These are phyloP conservation scores for Kentomonas sorsogonicus DNA, from an alignment of 208 protist species.

Conservation along the genomic window DNA sequence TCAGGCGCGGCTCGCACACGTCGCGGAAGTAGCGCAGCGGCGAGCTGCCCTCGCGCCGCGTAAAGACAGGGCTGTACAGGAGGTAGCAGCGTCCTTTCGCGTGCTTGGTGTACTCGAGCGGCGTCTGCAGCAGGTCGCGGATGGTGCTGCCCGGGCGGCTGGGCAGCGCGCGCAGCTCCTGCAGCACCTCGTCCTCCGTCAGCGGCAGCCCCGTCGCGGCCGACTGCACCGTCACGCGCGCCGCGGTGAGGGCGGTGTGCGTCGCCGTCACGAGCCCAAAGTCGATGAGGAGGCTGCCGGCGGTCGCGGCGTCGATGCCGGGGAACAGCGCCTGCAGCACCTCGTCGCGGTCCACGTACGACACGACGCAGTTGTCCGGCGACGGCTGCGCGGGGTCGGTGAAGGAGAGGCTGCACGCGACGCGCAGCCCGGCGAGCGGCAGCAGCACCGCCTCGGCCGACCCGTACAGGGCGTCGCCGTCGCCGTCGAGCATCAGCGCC, in stretches of 20 bases:
- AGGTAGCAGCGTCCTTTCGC: conserved; percentile 74
- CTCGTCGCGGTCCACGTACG: conserved; percentile 60
- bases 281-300: conserved; percentile 75
- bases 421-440: conserved; percentile 61
- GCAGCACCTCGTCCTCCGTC: conserved; percentile 69
- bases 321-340: conserved; percentile 69
- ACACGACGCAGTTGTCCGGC: conserved; percentile 41
- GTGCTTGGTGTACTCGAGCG: no score
- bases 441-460: conserved; percentile 80
- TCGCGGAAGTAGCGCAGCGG: conserved; percentile 75
- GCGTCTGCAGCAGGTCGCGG: conserved; percentile 22
- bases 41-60: conserved; percentile 21
- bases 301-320: conserved; percentile 32
- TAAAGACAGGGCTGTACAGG: conserved; percentile 75
- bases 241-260: conserved; percentile 61
- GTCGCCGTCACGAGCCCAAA: conserved; percentile 68
- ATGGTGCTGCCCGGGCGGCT: conserved; percentile 62
- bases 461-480: conserved; percentile 65
- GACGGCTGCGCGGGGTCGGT: conserved; percentile 63
- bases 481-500: conserved; percentile 67
- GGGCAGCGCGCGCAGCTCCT: conserved; percentile 29
- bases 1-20: conserved; percentile 54
- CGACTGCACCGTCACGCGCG: conserved; percentile 44
- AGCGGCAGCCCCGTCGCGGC: conserved; percentile 18
- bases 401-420: conserved; percentile 68